phyloP scores from a whole-genome alignment of 2,329 filamentous ascomycete genomes.

The Rhexocercosporidium sp. region DNA sequence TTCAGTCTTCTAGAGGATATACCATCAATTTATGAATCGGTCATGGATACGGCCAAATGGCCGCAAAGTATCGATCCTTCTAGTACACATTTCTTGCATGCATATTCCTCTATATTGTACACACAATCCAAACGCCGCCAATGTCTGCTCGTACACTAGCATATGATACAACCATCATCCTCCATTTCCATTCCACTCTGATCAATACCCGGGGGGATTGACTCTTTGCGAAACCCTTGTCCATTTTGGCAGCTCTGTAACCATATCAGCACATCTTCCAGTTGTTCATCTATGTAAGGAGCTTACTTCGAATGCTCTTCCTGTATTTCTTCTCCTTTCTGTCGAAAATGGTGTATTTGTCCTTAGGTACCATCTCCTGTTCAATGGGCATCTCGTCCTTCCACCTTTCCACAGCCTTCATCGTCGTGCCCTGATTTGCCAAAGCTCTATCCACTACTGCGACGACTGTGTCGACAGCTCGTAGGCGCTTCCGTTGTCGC shows the following conservation, averaged over 20 bases:
- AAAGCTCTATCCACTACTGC: conserved; percentile 81
- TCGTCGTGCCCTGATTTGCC: conserved; percentile 70
- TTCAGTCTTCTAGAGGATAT: not conserved
- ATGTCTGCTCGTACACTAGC: conserved; percentile 31
- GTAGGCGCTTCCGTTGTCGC: conserved; percentile 81
- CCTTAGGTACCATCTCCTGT: conserved; percentile 90
- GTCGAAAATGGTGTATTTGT: conserved; percentile 99
- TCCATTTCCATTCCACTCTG: not conserved
- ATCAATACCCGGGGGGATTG: conserved; percentile 89
- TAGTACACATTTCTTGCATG: not conserved
- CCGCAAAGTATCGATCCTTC: not conserved
- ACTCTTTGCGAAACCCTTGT: conserved; percentile 91
- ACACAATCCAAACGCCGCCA: conserved; percentile 37
- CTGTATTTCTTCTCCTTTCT: conserved; percentile 94
- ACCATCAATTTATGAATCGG: conserved; percentile 4
- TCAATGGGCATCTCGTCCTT: conserved; percentile 96
- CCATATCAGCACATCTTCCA: conserved; percentile 18
- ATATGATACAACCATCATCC: conserved; percentile 33
- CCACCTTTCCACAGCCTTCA: conserved; percentile 85
- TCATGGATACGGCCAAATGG: not conserved
- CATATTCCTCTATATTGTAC: conserved; percentile 27
- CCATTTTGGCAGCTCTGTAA: conserved; percentile 83
- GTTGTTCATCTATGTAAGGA: not conserved
- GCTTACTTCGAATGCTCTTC: conserved; percentile 97
- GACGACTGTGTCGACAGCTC: conserved; percentile 86